Conservation (phyloP, 805 yeast genomes). For the Starmerella scarabaei region DNA sequence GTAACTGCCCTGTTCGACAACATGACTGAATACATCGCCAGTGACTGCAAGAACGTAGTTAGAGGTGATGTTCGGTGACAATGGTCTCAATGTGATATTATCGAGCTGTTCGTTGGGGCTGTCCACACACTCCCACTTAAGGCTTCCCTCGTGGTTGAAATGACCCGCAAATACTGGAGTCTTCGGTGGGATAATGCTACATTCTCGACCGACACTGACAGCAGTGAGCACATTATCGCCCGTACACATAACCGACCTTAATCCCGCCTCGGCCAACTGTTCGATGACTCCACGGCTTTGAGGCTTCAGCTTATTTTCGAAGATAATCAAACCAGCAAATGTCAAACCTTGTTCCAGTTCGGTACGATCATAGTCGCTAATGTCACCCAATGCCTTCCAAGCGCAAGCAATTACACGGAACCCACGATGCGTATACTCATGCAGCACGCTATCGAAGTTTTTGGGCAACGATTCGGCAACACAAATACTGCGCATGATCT, state of each 20-base stretch:
- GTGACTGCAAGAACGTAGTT: conserved; percentile 69
- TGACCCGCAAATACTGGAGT: conserved; percentile 49
- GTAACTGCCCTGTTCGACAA: conserved; percentile 41
- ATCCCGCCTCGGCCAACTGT: conserved; percentile 49
- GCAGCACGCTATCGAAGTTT: conserved; percentile 58
- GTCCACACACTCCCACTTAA: conserved; percentile 33
- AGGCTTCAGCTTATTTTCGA: conserved; percentile 78
- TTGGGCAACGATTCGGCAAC: conserved; percentile 55
- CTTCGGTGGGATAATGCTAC: conserved; percentile 44
- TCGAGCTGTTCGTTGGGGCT: conserved; percentile 43
- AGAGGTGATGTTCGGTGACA: conserved; percentile 11
- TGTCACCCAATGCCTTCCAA: conserved; percentile 50
- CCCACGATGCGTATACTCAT: conserved; percentile 84
- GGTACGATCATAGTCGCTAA: conserved; percentile 45
- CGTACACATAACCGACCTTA: conserved; percentile 90
- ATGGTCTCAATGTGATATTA: conserved; percentile 44
- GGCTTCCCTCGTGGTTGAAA: conserved; percentile 36
- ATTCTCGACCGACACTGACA: conserved; percentile 79
- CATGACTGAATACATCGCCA: conserved; percentile 77
- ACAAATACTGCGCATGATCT: conserved; percentile 73
- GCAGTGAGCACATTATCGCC: conserved; percentile 96
- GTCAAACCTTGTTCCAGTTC: conserved; percentile 54
- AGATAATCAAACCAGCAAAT: conserved; percentile 79
- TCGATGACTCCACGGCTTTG: conserved; percentile 50
- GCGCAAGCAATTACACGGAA: conserved; percentile 94